phyloP scores from a whole-genome alignment of 78 protist species.

The slime mould (Dictyostelium discoideum) region dicty_2.7 NC_007091.3:2257001-2257500 shows the following conservation, averaged over 20 bases:
- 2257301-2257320: not conserved
- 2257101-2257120: constrained; percentile 81
- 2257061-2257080: constrained; percentile 51
- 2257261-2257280: too few species aligned
- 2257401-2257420: constrained; percentile 77
- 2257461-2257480: constrained; percentile 75
- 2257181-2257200: too few species aligned
- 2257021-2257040: constrained; percentile 31
- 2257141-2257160: constrained; percentile 74
- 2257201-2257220: too few species aligned
- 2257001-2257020: constrained; percentile 43
- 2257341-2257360: constrained; percentile 52
- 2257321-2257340: constrained; percentile 23
- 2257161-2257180: too few species aligned
- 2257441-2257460: constrained; percentile 64
- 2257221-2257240: too few species aligned
- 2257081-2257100: constrained; percentile 81
- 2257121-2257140: constrained; percentile 64
- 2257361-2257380: constrained; percentile 62
- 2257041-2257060: constrained; percentile 70
- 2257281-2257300: too few species aligned
- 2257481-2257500: constrained; percentile 60
- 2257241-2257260: too few species aligned
- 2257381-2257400: constrained; percentile 60
- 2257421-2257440: constrained; percentile 78